These are phyloP conservation scores for Hypomyces perniciosus DNA, from an alignment of 2,329 filamentous ascomycete genomes.

Conservation along the genomic window DNA sequence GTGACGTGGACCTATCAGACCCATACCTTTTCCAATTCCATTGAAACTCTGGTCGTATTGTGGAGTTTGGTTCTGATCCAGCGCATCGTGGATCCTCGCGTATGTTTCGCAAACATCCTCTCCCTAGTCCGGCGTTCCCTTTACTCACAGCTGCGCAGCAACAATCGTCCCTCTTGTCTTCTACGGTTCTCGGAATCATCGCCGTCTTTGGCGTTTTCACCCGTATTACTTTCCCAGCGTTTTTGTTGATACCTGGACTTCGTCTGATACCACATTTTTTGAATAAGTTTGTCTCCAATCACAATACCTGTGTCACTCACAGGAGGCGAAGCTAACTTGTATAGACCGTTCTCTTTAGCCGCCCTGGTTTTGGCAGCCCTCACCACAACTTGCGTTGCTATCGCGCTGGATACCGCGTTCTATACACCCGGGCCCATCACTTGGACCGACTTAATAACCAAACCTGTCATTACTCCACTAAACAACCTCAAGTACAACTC, in stretches of 20 bases:
- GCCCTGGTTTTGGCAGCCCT: conserved; percentile 60
- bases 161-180: conserved; percentile 69
- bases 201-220: conserved; percentile 88
- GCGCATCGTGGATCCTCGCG: conserved; percentile 74
- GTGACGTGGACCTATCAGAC: conserved; percentile 99
- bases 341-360: conserved; percentile 54
- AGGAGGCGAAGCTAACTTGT: conserved; percentile 15
- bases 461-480: conserved; percentile 67
- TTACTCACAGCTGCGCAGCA: conserved; percentile 45
- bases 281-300: conserved; percentile 56
- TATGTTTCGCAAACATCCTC: conserved; percentile 35
- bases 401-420: conserved; percentile 80
- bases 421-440: conserved; percentile 61
- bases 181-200: conserved; percentile 72
- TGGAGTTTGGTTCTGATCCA: conserved; percentile 92
- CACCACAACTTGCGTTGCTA: conserved; percentile 63
- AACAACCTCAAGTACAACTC: conserved; percentile 77
- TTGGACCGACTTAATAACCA: conserved; percentile 56
- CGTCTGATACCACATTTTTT: conserved; percentile 79
- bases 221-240: conserved; percentile 94
- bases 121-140: conserved; percentile 7
- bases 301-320: neutral
- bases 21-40: conserved; percentile 95
- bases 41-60: conserved; percentile 86
- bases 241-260: conserved; percentile 76